A percentile compares a stretch with the other conserved stretches of the same genome.
phyloP scores from a whole-genome alignment of 345 rosid genomes.

The Brassica nigra region DNA sequence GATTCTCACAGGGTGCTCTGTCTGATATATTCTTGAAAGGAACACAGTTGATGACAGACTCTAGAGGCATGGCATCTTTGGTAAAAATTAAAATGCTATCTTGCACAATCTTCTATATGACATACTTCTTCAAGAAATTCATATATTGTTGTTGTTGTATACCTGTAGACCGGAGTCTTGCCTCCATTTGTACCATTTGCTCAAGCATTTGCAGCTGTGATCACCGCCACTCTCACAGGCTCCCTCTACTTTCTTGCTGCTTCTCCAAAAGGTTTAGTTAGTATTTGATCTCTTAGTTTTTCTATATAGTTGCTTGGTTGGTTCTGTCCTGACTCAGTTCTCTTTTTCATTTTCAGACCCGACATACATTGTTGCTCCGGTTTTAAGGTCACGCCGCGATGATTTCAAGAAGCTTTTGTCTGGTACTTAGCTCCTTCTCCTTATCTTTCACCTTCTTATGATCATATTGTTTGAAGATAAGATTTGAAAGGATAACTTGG shows the following conservation, averaged over 20 bases:
- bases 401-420: conserved; percentile 86
- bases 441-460: conserved; percentile 5
- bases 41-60: conserved; percentile 62
- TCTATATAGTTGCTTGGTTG: neutral
- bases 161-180: conserved; percentile 68
- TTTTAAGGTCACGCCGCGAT: conserved; percentile 64
- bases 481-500: neutral
- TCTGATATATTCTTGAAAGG: conserved; percentile 87
- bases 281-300: neutral
- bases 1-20: conserved; percentile 67
- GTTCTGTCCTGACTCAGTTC: conserved; percentile 8
- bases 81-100: conserved; percentile 41
- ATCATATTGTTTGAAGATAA: neutral
- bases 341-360: conserved; percentile 61
- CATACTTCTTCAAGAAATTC: neutral
- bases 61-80: conserved; percentile 84
- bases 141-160: conserved; percentile 7
- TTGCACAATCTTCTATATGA: too few species aligned
- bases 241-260: conserved; percentile 86
- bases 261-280: conserved; percentile 76
- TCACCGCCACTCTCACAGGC: conserved; percentile 88
- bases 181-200: conserved; percentile 99
- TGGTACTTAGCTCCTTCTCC: conserved; percentile 47
- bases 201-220: conserved; percentile 92
- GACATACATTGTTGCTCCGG: conserved; percentile 83